Evolutionary conservation across 2,329 filamentous ascomycete genomes (phyloP), one percentile per base, ranked within the genome.

Genomic region (Pyrenochaeta sp.): DNA sequence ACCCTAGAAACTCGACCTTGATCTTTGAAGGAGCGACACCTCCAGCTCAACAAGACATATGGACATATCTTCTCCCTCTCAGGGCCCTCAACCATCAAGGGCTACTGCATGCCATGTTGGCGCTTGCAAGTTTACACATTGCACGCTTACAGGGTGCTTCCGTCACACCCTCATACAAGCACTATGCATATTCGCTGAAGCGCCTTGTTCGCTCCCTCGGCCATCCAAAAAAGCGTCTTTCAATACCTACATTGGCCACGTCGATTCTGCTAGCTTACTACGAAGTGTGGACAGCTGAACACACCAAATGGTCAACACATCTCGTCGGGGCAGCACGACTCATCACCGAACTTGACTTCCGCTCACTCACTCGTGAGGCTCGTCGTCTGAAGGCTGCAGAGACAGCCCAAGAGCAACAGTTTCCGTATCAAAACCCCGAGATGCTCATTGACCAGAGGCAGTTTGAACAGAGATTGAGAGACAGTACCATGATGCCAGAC

Each of bases 241-340:
- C 92, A 50, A 85, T 91, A 7, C 87, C 91, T 1, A 97, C 92
- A 0, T 79, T 98, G n/a, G 94, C 93, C 7, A 92, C 93, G 2
- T 92, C 91, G 0, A 80, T 97, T 31, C 79, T 98, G 7, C 82
- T 99, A 7, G 91, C 88, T 0, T 98, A 92, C 73, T 98, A 96
- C 68, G 95, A 98, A 73, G 91, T 97, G 15, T 95, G 94, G 88
- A 90, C 90, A 31, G 94, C 92, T 18, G 94, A 99, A 63, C 94
- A 98, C 67, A 87, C 90, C 49, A 97, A 97, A 73, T 99, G 95
- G 95, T 95, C 91, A 68, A 94, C 90, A 57, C 95, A 98, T 76
- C 81, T 98, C 32, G 86, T 91, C 42, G 95, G 95, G 11, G 91
- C 92, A 9, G 87, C 89, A 35, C 89, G 93, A 58, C 82, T 98